Base-by-base conservation (phyloP, 1,139 yeast genomes). In the Pichia sp. region DNA sequence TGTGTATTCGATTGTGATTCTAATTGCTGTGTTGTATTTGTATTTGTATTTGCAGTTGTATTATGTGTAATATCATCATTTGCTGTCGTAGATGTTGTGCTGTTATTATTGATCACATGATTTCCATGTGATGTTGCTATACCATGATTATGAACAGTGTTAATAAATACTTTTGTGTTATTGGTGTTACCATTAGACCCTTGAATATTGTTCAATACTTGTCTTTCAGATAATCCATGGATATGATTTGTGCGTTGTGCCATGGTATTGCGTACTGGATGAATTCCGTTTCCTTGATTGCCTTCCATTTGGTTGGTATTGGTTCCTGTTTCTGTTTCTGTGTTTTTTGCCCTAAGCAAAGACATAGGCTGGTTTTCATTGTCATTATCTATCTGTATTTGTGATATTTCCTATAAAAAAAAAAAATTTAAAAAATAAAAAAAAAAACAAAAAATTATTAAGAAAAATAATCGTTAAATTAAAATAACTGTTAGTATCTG, bases 331-430 rank as follows among this genome's bases (percentile, higher is more conserved):
- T 26, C 25, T 24, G 35, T 29, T n/a, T 20, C 41, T 19, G 18
- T 29, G 15, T 31, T 30, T 16, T 37, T 40, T 16, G 15, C 41
- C 19, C 28, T 34, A 7, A 40, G 14, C 18, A 35, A 15, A 11
- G 37, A n/a, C 4, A 10, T n/a, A 16, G 9, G n/a, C 6, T 28
- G 31, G 7, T 28, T 28, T 18, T 28, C 31, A 33, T 56, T 56
- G 42, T 55, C 61, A 27, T 55, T 56, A 23, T 55, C 58, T 27
- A 52, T 38, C 37, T 54, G 59, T 52, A 55, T 53, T 30, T 47
- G 53, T 23, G 56, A 48, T 20, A 37, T 41, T 38, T 53, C 53
- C 50, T 43, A 31, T 20, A 35, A 21, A 22, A 31, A 6, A 23
- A 19, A 22, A 36, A 24, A 18, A 15, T 13, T 15, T 21, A 27